Base-by-base conservation (phyloP, 2,329 filamentous ascomycete species). In the Sporothrix pseudoabietina region DNA sequence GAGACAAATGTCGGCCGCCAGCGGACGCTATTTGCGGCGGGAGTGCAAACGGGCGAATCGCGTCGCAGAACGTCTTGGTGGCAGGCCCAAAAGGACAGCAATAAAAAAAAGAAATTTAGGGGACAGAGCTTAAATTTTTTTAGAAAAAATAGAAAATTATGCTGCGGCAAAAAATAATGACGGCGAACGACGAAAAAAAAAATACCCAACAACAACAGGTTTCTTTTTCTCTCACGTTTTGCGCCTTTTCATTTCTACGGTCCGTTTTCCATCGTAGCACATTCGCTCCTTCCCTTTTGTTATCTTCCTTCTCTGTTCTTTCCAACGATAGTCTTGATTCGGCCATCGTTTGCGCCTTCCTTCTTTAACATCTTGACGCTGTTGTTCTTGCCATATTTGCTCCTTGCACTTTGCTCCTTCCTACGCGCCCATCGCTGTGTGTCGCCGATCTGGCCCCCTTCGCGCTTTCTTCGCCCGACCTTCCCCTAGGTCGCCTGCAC, bases 131-230 rank as follows among this genome's bases (percentile, higher is more conserved):
- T 55, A 41, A 55, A 55, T 26, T 55, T 63, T 52, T 52, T 22
- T 16, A 70, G 39, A 65, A 66, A 54, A 19, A 52, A 54, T n/a
- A n/a, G n/a, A 55, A 55, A 55, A 55, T 26, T 10, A 26, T 19
- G 30, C 26, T 63, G 41, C 69, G 69, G 69, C 41, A 71, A 66
- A 73, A 70, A 73, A 68, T 66, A 74, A 69, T 61, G 30, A 16
- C 19, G 47, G 22, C 22, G 39, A 72, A 66, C 10, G 47, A 47
- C 10, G 14, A 61, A 71, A 71, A 63, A 63, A 61, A 59, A 22
- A 32, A 16, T n/a, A 26, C 8, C 54, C 35, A 35, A 35, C 35
- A 32, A 22, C 9, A 65, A 39, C 49, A 71, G 68, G 30, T 70
- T 57, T 49, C 54, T n/a, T 63, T 71, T 57, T 59, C 47, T 52